These are phyloP conservation scores for Tuber aestivum DNA, from an alignment of 495 filamentous ascomycete genomes.

Conservation along the genomic window DNA sequence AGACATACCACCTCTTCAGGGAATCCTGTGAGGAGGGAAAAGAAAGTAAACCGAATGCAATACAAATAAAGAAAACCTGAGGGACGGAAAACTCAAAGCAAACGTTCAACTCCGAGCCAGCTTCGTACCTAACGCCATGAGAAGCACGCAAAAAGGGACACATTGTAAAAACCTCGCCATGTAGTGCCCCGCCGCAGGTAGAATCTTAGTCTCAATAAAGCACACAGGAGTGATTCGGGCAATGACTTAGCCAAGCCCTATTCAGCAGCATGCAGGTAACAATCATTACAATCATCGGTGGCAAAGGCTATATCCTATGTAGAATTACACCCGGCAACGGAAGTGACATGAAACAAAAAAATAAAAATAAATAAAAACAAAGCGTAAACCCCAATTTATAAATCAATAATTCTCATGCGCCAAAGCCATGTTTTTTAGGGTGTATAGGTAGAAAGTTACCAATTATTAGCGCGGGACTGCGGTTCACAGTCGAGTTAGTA, in stretches of 20 bases:
- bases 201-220: slow-evolving; percentile 29
- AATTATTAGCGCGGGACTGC: slow-evolving; percentile 84
- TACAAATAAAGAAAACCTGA: slow-evolving; percentile 31
- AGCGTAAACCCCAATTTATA: slow-evolving; percentile 16
- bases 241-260: slow-evolving; percentile 28
- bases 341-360: slow-evolving; percentile 35
- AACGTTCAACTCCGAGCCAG: slow-evolving; percentile 37
- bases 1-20: slow-evolving; percentile 28
- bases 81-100: slow-evolving; percentile 25
- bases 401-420: slow-evolving; percentile 21
- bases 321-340: slow-evolving; percentile 38
- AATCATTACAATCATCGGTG: slow-evolving; percentile 31
- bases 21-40: neutral
- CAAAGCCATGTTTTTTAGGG: slow-evolving; percentile 42
- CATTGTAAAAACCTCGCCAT: slow-evolving; percentile 30
- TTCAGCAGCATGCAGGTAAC: slow-evolving; percentile 11
- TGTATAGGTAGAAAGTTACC: slow-evolving; percentile 87
- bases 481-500: slow-evolving; percentile 18
- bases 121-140: slow-evolving; percentile 36
- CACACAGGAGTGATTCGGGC: slow-evolving; percentile 32
- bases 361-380: too few species aligned
- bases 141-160: slow-evolving; percentile 37
- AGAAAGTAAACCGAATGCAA: slow-evolving; percentile 9
- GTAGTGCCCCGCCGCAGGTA: slow-evolving; percentile 25
- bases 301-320: slow-evolving; percentile 28